phyloP scores from a whole-genome alignment of 75 land plant genomes.

The Pinus albicaulis region DNA sequence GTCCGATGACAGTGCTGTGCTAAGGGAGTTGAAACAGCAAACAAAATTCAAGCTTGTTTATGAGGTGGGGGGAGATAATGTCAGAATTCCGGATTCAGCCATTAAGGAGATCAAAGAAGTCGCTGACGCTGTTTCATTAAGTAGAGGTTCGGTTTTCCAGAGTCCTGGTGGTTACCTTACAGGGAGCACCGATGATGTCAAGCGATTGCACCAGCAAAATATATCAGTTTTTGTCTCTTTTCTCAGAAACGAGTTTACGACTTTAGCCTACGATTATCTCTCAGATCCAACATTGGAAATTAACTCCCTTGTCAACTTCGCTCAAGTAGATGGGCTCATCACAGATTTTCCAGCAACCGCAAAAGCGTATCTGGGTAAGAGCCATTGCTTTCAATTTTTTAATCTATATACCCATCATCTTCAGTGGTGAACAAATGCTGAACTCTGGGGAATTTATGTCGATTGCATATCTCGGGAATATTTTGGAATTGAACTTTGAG shows the following conservation, averaged over 20 bases:
- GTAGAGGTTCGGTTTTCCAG: slow-evolving; percentile 28
- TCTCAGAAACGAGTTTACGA: slow-evolving; percentile 54
- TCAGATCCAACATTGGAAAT: slow-evolving; percentile 71
- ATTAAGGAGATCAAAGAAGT: slow-evolving; percentile 42
- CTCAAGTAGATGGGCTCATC: slow-evolving; percentile 63
- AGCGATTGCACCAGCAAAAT: slow-evolving; percentile 50
- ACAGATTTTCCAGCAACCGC: slow-evolving; percentile 85
- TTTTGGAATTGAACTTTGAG: too few relatives aligned
- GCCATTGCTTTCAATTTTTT: neutral
- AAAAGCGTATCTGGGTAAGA: slow-evolving; percentile 57
- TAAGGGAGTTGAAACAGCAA: slow-evolving; percentile 27
- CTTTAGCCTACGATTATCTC: slow-evolving; percentile 52
- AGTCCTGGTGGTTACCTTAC: slow-evolving; percentile 19
- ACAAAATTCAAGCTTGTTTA: slow-evolving; percentile 37
- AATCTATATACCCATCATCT: neutral
- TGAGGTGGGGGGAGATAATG: slow-evolving; percentile 13
- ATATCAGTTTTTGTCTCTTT: slow-evolving; percentile 56
- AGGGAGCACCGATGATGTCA: slow-evolving; percentile 33
- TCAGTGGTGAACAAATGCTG: too few relatives aligned
- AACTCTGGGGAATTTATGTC: too few relatives aligned
- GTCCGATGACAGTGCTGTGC: slow-evolving; percentile 68
- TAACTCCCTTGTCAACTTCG: slow-evolving; percentile 28
- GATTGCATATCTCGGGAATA: too few relatives aligned
- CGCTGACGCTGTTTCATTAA: slow-evolving; percentile 42
- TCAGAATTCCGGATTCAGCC: slow-evolving; percentile 18